Evolutionary conservation across 2,329 filamentous ascomycete species (phyloP).

Genomic region (Aspergillus hortae): DNA sequence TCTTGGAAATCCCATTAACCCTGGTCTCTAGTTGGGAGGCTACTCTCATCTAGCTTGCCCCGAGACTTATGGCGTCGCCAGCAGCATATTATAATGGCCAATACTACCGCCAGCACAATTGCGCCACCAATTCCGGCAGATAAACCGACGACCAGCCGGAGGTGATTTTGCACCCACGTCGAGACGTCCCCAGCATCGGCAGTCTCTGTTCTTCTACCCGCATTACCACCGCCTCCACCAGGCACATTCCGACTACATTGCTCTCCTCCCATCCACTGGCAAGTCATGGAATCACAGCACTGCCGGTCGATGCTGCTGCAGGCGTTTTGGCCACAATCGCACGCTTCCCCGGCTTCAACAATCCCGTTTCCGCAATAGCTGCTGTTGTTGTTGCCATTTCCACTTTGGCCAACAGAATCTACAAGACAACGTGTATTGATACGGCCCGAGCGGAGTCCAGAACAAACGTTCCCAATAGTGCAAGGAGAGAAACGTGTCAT

Average conservation of each 20-base stretch:
- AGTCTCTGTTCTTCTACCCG: neutral
- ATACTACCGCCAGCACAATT: conserved; percentile 6
- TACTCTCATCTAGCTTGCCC: too few relatives aligned
- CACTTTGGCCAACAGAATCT: conserved; percentile 19
- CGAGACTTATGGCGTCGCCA: conserved; percentile 17
- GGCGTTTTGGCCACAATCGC: conserved; percentile 69
- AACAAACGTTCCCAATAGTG: conserved; percentile 84
- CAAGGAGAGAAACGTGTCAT: conserved; percentile 79
- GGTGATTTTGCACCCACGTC: conserved; percentile 13
- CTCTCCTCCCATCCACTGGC: conserved; percentile 10
- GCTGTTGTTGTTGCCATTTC: conserved; percentile 36
- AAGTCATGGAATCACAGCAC: conserved; percentile 20
- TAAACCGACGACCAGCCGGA: conserved; percentile 11
- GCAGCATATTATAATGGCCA: conserved; percentile 7
- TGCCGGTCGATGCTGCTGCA: conserved; percentile 1
- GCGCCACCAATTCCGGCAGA: conserved; percentile 13
- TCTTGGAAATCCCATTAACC: too few relatives aligned
- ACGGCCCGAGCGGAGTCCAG: conserved; percentile 67
- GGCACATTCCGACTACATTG: conserved; percentile 9
- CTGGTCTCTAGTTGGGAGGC: too few relatives aligned
- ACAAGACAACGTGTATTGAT: conserved; percentile 69
- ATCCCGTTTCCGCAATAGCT: conserved; percentile 79
- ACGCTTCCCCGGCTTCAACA: conserved; percentile 83
- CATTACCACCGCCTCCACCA: conserved; percentile 1
- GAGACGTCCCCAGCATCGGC: neutral